Base-by-base conservation (phyloP, 169 alveolate species). In the Eimeria maxima region DNA sequence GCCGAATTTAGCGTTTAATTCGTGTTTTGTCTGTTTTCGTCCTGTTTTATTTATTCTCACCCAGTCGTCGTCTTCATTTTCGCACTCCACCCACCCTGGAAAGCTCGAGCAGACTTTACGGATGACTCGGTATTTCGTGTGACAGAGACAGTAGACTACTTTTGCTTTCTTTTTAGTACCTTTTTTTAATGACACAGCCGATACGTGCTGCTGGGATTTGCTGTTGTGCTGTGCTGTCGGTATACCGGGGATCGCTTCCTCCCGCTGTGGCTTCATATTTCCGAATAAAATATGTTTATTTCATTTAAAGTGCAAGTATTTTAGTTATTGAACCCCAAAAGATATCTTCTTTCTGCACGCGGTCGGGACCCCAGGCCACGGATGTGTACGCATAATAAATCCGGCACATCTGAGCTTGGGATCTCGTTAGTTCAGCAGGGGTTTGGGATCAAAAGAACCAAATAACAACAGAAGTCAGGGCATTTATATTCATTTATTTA, bases 41-140 rank as follows among this genome's bases (percentile, higher is more conserved):
- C 27, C 16, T 1, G 10, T 27, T n/a, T 29, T 16, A 24, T 24
- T 16, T 14, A 14, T 33, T 69, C 45, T 76, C 42, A 95, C 97
- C 97, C 97, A 95, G 90, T 95, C 97, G 50, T 84, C 96, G 18
- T 83, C 95, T n/a, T 95, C 97, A 53, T 83, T 47, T 18, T 20
- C 57, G 57, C 87, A n/a, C 63, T 95, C 95, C 18, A 5, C 44
- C 97, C 97, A 95, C 57, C 90, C 74, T 2, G 95, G 89, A 22
- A 95, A 95, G 83, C 97, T 95, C 42, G 87, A 67, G n/a, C 88
- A 95, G 69, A 95, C 95, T 44, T 95, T 76, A 20, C 91, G 24
- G 22, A 95, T 83, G 24, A 95, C 47, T 33, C 78, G 42, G 76
- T 95, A 95, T 29, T 89, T 88, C 47, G 97, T 95, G 29, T 74